Evolutionary conservation across 371 early-diverging fungal species (phyloP).

Genomic region (Mortierella sp.): DNA sequence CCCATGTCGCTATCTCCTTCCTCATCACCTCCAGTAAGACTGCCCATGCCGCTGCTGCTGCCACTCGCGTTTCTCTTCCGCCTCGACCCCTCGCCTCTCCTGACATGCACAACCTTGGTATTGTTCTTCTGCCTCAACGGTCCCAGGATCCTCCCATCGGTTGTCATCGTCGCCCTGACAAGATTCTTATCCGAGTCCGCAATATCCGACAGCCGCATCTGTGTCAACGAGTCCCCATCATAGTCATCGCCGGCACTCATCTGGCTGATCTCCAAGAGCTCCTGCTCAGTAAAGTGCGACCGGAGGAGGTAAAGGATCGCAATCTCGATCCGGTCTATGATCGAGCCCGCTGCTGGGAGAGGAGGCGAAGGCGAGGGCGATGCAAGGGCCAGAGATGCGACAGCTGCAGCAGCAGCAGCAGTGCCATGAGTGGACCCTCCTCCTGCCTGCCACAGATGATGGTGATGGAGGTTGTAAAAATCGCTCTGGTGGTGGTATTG

Average conservation of each 20-base stretch:
- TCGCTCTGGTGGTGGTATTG: not conserved
- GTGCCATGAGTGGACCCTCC: not conserved
- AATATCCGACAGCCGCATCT: slow-evolving; percentile 15
- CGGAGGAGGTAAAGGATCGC: slow-evolving; percentile 27
- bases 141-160: slow-evolving; percentile 21
- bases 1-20: too few relatives aligned
- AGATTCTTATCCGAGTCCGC: not conserved
- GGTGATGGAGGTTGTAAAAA: not conserved
- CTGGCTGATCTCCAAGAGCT: slow-evolving; percentile 15
- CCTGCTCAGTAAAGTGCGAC: slow-evolving; percentile 19
- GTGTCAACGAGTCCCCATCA: slow-evolving; percentile 6
- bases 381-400: not conserved
- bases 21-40: too few relatives aligned
- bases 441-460: not conserved
- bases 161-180: slow-evolving; percentile 7
- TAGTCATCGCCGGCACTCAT: slow-evolving; percentile 54
- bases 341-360: not conserved
- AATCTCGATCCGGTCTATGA: slow-evolving; percentile 10
- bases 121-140: slow-evolving; percentile 22
- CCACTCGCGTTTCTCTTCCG: too few relatives aligned
- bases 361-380: not conserved
- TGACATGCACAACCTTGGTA: too few relatives aligned
- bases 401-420: not conserved
- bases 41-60: too few relatives aligned
- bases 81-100: too few relatives aligned